These are phyloP conservation scores for Calonectria pauciramosa DNA, from an alignment of 2,329 filamentous ascomycete genomes.

Conservation along the genomic window DNA sequence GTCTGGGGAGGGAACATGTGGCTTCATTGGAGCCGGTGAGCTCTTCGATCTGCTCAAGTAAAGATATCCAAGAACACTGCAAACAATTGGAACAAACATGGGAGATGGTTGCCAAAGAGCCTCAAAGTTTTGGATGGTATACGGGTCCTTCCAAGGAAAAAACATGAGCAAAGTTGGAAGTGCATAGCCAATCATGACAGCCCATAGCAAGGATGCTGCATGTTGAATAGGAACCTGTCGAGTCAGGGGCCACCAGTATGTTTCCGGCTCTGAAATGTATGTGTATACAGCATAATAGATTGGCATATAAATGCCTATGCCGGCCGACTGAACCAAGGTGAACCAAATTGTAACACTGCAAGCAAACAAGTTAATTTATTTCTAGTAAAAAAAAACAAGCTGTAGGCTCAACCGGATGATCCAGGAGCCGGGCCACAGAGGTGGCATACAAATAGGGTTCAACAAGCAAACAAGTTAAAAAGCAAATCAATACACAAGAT, in stretches of 20 bases:
- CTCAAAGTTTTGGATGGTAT: conserved; percentile 6
- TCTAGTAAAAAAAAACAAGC: no score
- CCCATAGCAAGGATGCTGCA: neutral
- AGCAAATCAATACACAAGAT: neutral
- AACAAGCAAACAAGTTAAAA: neutral
- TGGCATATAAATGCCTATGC: conserved; percentile 25
- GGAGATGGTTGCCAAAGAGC: conserved; percentile 27
- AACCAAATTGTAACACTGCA: conserved; percentile 26
- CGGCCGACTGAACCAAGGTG: conserved; percentile 15
- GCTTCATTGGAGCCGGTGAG: neutral
- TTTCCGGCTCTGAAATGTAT: conserved; percentile 20
- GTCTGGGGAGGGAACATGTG: neutral
- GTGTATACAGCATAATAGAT: conserved; percentile 32
- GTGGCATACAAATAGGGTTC: no score
- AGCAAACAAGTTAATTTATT: no score
- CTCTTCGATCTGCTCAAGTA: neutral
- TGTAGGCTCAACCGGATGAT: no score
- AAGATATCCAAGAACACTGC: neutral
- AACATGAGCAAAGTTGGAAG: conserved; percentile 26
- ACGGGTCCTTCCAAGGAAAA: conserved; percentile 9
- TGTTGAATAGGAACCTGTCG: conserved; percentile 14
- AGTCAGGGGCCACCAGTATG: conserved; percentile 29
- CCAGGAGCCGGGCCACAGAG: no score
- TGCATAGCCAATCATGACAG: conserved; percentile 6
- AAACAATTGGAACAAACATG: conserved; percentile 20